Base-by-base conservation (phyloP, 2,329 filamentous ascomycete genomes). In the Aspergillus sp. region DNA sequence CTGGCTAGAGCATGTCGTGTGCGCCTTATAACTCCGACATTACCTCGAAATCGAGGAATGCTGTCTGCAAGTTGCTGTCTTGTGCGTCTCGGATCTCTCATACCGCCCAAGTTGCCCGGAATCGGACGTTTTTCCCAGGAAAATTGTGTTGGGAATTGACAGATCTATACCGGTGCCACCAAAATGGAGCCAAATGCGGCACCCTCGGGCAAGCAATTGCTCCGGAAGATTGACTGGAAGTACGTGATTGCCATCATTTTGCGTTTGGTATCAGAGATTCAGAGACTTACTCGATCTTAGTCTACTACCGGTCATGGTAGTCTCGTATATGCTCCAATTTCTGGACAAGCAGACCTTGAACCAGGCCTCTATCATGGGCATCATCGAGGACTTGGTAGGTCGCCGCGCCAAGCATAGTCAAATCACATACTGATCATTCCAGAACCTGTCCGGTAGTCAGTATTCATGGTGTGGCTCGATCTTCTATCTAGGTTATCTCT, bases 321-420 rank as follows among this genome's bases (percentile, higher is more conserved):
- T 49, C 20, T 48, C 50, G 4, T 58, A 57, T 16, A 54, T 58
- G 49, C 42, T 58, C 19, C 47, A 50, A 10, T 58, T 50, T 34
- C 52, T 59, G 5, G 57, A 59, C 43, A 59, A 59, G 25, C 47
- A 50, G 19, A 43, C 49, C 3, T 20, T 55, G 5, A 45, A 32
- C 20, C 38, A 57, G 11, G 16, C 49, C 3, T 36, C 46, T 1
- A 42, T 53, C 17, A 42, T 57, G 38, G 53, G 52, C 2, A 29
- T 53, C 17, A 36, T 40, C 1, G 31, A 44, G n/a, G 49, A 52
- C 10, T 29, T 55, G n/a, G 14, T 42, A 10, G 19, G 38, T 10
- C n/a, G 11, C 38, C 38, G 20, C 9, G 9, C 14, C n/a, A 17
- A 21, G 3, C 7, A 16, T 14, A 42, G 36, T 19, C n/a, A 4